Evolutionary conservation across 73 alveolate genomes (phyloP), one percentile per base, ranked within the genome.

Genomic region (Paramecium sexaurelia): DNA sequence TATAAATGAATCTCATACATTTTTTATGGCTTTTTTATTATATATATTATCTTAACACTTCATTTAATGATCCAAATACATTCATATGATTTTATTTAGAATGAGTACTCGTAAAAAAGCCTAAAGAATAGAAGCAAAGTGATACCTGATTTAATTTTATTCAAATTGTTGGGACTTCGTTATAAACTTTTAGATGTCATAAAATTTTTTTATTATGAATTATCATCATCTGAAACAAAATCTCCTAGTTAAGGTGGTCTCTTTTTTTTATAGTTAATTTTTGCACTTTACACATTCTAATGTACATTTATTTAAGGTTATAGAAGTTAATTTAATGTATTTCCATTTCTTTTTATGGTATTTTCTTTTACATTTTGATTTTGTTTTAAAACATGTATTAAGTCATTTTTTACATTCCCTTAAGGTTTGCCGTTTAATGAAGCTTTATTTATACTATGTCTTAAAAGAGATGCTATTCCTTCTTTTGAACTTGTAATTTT

Each of bases 81-180:
- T 61, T 61, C 83, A 61, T 29, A 61, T 32, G 47, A 32, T 22
- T 61, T 27, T 61, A 29, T 61, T 61, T 61, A 4, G 39, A 61
- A 61, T 61, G 83, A 29, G 83, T 61, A 24, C 83, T 61, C 7
- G 83, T 61, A 61, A 61, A 61, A 61, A 61, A 61, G 39, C 83
- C 83, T 61, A 11, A 15, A 29, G 24, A 11, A 22, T 29, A 26
- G 0, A 45, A 29, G 1, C 24, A 61, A 61, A 26, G 19, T 5
- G 6, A 61, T 29, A 61, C 83, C 83, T 61, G 83, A 29, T 61
- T 41, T 26, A 61, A 29, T 29, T 61, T 61, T 61, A 61, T 24
- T 61, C 33, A 61, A 9, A 61, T 32, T 26, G 17, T 61, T 61
- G 20, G 83, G 83, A 61, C 83, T 61, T 29, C 10, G 20, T 61